Evolutionary conservation across 495 filamentous ascomycete species (phyloP).

Genomic region (Amphirosellinia nigrospora): DNA sequence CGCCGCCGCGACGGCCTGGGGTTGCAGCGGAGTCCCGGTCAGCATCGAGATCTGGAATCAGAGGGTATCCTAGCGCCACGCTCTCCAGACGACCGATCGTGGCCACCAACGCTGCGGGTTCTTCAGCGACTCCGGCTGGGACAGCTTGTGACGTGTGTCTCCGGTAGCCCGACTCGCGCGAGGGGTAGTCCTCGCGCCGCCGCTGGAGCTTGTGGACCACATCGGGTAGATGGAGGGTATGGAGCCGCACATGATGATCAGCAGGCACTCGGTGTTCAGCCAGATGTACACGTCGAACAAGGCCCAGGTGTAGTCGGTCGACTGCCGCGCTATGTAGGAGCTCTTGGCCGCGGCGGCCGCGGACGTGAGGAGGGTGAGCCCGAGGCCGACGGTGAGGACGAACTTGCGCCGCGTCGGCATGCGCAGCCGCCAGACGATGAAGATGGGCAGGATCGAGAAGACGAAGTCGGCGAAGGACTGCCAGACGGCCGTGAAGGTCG

Average conservation of each 20-base stretch:
- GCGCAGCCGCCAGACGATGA: conserved; percentile 12
- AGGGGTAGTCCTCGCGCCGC: neutral
- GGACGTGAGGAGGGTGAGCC: conserved; percentile 5
- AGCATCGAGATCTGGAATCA: conserved; percentile 8
- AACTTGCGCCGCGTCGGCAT: conserved; percentile 9
- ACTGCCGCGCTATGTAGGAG: neutral
- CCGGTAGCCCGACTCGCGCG: neutral
- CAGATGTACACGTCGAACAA: neutral
- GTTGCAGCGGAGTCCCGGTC: conserved; percentile 6
- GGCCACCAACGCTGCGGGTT: neutral
- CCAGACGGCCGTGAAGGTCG: conserved; percentile 7
- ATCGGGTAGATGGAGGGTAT: conserved; percentile 14
- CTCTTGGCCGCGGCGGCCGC: conserved; percentile 7
- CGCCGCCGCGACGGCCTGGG: neutral
- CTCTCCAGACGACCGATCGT: neutral
- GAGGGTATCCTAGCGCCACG: neutral
- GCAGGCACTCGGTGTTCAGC: conserved; percentile 3
- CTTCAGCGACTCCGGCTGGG: neutral
- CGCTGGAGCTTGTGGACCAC: neutral
- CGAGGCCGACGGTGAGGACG: conserved; percentile 3
- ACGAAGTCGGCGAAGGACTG: conserved; percentile 1
- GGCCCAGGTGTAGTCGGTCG: neutral
- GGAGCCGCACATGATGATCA: conserved; percentile 16
- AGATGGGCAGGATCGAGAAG: conserved; percentile 17
- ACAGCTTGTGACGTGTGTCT: neutral